Evolutionary conservation across 2,329 filamentous ascomycete species (phyloP).

Genomic region (Cercospora canescens): DNA sequence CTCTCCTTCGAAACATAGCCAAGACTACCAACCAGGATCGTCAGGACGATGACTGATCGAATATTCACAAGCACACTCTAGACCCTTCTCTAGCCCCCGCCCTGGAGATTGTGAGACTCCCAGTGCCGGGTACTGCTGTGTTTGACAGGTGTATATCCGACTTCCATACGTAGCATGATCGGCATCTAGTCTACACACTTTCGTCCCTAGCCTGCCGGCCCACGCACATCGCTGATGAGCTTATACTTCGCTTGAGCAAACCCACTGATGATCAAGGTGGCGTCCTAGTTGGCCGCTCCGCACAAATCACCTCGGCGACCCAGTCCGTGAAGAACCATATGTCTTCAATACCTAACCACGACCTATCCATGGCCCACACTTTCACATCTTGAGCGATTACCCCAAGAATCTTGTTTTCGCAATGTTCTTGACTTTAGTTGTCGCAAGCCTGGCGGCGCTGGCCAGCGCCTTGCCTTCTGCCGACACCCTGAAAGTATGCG

Average conservation of each 20-base stretch:
- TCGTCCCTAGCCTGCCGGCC: background rate
- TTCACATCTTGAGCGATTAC: background rate
- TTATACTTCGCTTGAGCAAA: background rate
- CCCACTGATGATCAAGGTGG: background rate
- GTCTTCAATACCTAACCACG: background rate
- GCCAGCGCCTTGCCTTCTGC: slow-evolving; percentile 13
- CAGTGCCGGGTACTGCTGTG: background rate
- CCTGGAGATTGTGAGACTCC: too few species aligned
- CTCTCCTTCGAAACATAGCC: background rate
- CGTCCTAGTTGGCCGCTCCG: background rate
- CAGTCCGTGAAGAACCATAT: background rate
- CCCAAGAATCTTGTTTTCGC: background rate
- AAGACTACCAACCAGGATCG: background rate
- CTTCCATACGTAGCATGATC: background rate
- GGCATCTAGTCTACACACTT: background rate
- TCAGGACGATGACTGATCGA: background rate
- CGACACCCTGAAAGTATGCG: slow-evolving; percentile 24
- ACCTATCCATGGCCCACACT: background rate
- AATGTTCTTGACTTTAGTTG: slow-evolving; percentile 10
- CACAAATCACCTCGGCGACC: background rate
- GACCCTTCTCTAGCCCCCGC: too few species aligned
- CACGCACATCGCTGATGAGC: background rate
- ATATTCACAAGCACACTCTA: background rate
- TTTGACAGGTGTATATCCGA: background rate
- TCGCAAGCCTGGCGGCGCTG: slow-evolving; percentile 11